phyloP scores from a whole-genome alignment of 257 asterid genomes.

The Solanum peruvianum region DNA sequence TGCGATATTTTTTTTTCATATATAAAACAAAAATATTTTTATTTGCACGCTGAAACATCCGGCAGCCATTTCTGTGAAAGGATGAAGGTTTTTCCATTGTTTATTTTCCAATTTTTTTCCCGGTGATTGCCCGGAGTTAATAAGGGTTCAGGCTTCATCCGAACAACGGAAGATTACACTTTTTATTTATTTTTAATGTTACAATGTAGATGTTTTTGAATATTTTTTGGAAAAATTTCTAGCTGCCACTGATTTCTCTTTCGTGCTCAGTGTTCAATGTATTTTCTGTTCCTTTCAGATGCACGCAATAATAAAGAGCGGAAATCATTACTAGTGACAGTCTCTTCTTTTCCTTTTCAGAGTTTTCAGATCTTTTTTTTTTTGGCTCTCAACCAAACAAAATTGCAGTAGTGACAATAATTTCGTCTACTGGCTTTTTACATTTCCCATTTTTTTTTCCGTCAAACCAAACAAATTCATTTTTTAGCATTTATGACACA shows the following conservation, averaged over 20 bases:
- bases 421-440: background rate
- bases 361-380: background rate
- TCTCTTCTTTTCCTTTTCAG: conserved; percentile 7
- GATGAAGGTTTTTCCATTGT: background rate
- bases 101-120: background rate
- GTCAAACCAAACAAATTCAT: background rate
- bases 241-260: no score
- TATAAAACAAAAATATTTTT: background rate
- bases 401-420: background rate
- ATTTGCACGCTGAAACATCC: background rate
- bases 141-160: background rate
- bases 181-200: background rate
- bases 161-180: background rate
- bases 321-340: conserved; percentile 9
- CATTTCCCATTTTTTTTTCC: background rate
- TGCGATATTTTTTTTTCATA: no score
- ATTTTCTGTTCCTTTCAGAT: conserved; percentile 1
- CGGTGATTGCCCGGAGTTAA: background rate
- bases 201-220: no score
- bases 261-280: background rate
- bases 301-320: background rate
- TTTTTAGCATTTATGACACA: background rate
- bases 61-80: background rate
- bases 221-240: fast-evolving
- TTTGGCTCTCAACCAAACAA: background rate